These are phyloP conservation scores for Lasiosphaeria miniovina DNA, from an alignment of 495 filamentous ascomycete genomes.

Conservation along the genomic window DNA sequence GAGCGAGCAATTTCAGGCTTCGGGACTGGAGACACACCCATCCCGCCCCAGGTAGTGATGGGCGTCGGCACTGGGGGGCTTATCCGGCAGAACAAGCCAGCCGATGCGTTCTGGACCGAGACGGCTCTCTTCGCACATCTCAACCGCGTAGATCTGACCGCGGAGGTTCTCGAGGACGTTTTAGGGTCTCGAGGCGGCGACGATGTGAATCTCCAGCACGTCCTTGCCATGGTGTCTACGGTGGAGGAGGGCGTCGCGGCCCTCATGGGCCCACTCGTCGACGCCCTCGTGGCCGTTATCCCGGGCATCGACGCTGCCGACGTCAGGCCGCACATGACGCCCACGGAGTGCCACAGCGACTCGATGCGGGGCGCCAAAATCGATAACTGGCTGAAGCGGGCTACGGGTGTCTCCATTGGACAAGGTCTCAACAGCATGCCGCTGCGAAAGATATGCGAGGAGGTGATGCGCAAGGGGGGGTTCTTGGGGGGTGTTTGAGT, in stretches of 20 bases:
- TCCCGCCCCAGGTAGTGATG: conserved; percentile 29
- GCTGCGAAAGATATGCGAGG: conserved; percentile 16
- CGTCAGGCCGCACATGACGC: conserved; percentile 20
- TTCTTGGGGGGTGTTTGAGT: neutral
- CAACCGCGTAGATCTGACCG: conserved; percentile 28
- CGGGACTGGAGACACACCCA: conserved; percentile 7
- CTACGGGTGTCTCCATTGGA: conserved; percentile 17
- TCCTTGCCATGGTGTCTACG: conserved; percentile 15
- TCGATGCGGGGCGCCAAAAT: conserved; percentile 17
- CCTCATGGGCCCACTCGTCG: conserved; percentile 20
- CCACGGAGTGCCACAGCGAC: conserved; percentile 15
- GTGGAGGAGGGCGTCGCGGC: conserved; percentile 19
- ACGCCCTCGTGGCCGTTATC: conserved; percentile 27
- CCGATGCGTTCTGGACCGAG: conserved; percentile 35
- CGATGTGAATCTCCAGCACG: conserved; percentile 12
- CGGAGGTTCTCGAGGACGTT: neutral
- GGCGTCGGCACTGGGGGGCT: conserved; percentile 33
- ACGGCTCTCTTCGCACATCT: conserved; percentile 32
- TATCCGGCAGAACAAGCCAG: conserved; percentile 28
- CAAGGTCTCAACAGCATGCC: conserved; percentile 18
- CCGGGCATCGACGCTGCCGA: conserved; percentile 25
- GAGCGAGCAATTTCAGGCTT: conserved; percentile 22
- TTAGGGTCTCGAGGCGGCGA: neutral
- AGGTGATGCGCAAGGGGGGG: conserved; percentile 14
- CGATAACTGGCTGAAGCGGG: conserved; percentile 19